These are phyloP conservation scores for Yamadazyma phyllophila DNA, from an alignment of 805 yeast species.

Conservation along the genomic window DNA sequence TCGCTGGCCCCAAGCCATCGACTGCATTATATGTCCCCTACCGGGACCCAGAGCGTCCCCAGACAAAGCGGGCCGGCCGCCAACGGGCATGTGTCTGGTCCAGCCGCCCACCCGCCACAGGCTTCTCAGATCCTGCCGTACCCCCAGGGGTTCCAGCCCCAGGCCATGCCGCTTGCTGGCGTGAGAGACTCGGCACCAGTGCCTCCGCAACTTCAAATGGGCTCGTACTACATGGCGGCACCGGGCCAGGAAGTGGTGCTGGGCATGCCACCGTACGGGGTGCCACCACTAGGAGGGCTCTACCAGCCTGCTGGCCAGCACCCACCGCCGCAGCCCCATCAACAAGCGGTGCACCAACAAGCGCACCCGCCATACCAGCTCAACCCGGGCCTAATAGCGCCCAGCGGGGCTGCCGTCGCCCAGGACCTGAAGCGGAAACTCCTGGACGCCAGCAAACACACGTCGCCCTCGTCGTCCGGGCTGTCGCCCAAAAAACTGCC, in stretches of 20 bases:
- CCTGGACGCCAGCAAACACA: not conserved
- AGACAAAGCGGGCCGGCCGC: too few relatives aligned
- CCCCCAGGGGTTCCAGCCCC: not conserved
- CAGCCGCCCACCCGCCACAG: not conserved
- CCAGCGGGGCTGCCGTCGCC: too few relatives aligned
- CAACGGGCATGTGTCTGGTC: too few relatives aligned
- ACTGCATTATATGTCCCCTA: too few relatives aligned
- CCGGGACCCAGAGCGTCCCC: too few relatives aligned
- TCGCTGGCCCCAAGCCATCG: too few relatives aligned
- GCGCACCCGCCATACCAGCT: too few relatives aligned
- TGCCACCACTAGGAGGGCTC: not conserved
- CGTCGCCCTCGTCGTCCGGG: not conserved
- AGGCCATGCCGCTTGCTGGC: not conserved
- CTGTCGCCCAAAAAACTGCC: not conserved
- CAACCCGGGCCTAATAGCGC: too few relatives aligned
- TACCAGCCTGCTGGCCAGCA: not conserved
- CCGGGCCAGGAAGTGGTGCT: not conserved
- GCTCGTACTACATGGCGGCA: not conserved
- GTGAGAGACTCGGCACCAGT: not conserved
- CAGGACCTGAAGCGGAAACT: not conserved
- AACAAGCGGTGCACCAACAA: too few relatives aligned
- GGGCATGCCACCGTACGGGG: not conserved
- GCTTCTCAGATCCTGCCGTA: not conserved
- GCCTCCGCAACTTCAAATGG: not conserved
- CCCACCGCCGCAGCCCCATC: not conserved